These are phyloP conservation scores for Sicyos edulis DNA, from an alignment of 306 rosid genomes.

Conservation along the genomic window DNA sequence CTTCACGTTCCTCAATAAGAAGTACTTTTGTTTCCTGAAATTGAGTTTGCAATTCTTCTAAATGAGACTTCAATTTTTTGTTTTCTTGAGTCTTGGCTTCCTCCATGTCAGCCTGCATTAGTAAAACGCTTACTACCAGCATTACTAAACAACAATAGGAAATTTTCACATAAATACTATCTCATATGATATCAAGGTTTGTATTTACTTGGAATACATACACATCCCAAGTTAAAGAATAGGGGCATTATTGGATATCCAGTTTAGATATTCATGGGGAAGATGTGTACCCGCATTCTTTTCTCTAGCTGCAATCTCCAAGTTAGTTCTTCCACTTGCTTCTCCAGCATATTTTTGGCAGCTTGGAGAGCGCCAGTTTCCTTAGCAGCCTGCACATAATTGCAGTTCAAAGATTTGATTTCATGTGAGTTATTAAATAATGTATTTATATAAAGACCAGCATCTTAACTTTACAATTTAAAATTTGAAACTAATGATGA, in stretches of 20 bases:
- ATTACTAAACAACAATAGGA: slow-evolving; percentile 20
- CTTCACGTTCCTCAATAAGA: slow-evolving; percentile 52
- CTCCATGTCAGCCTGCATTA: slow-evolving; percentile 53
- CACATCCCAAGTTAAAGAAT: slow-evolving; percentile 11
- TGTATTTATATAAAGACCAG: background rate
- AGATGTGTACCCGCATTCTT: slow-evolving; percentile 55
- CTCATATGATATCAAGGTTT: slow-evolving; percentile 4
- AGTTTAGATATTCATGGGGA: background rate
- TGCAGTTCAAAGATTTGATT: background rate
- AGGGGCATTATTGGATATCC: slow-evolving; percentile 4
- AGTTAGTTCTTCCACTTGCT: slow-evolving; percentile 79
- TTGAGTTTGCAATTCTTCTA: slow-evolving; percentile 49
- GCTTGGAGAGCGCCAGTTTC: slow-evolving; percentile 87
- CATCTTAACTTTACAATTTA: background rate
- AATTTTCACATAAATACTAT: background rate
- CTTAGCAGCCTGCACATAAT: slow-evolving; percentile 64
- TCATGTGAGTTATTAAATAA: background rate
- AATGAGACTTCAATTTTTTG: slow-evolving; percentile 51
- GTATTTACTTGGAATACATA: background rate
- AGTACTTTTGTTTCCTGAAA: slow-evolving; percentile 44
- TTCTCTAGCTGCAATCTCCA: slow-evolving; percentile 56
- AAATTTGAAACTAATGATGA: background rate
- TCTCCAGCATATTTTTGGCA: slow-evolving; percentile 69
- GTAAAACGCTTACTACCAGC: slow-evolving; percentile 2
- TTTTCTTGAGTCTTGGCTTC: slow-evolving; percentile 68